Percentiles rank a stretch among this genome's conserved stretches.
phyloP scores from a whole-genome alignment of 108 stramenopile species.

The Aureococcus anophagefferens region DNA sequence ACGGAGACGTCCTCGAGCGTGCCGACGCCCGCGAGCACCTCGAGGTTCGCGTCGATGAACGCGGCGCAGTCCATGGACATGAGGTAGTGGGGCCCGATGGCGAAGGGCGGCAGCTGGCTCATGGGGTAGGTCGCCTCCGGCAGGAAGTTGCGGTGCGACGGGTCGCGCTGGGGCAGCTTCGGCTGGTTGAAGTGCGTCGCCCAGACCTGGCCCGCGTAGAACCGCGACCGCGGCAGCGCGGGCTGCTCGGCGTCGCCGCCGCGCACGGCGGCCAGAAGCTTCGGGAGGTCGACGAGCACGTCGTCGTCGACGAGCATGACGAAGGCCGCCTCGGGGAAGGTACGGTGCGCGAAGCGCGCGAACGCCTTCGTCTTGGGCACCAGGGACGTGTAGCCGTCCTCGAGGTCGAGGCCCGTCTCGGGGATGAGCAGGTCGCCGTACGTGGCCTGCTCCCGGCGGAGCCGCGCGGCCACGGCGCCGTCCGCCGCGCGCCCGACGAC shows the following conservation, averaged over 20 bases:
- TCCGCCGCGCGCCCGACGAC: neutral
- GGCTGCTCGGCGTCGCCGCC: neutral
- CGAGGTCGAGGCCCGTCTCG: neutral
- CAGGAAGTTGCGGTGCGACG: neutral
- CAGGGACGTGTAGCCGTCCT: neutral
- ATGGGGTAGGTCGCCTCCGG: neutral
- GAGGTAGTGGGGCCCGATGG: neutral
- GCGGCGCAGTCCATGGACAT: neutral
- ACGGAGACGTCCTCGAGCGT: neutral
- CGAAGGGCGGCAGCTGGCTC: neutral
- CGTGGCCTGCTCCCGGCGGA: neutral
- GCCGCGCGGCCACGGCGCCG: neutral
- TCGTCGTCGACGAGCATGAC: neutral
- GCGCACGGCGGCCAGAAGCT: neutral
- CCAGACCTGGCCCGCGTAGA: constrained; percentile 1
- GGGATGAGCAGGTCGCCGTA: neutral
- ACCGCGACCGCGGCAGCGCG: neutral
- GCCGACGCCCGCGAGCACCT: neutral
- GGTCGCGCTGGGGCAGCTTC: neutral
- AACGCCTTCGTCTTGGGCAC: neutral
- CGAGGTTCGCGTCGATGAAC: neutral
- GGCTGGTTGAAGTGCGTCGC: neutral
- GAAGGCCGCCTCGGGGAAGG: neutral
- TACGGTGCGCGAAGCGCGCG: neutral
- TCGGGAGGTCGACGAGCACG: neutral